Percentiles rank a stretch among this genome's conserved stretches.
Conservation (phyloP, 371 early-diverging fungal genomes). For the Synchytrium microbalum region DNA sequence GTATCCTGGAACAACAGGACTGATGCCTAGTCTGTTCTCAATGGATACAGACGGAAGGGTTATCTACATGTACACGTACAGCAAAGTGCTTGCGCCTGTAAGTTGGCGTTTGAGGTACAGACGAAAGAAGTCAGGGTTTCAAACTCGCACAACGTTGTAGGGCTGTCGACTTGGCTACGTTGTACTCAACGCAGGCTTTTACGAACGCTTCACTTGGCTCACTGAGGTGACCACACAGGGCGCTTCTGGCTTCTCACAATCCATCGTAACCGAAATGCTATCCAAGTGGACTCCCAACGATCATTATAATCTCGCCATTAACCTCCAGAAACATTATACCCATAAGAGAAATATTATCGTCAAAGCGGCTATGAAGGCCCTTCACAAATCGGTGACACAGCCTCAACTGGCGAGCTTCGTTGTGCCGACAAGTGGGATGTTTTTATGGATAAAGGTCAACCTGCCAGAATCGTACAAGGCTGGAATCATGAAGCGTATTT, state of each 20-base stretch:
- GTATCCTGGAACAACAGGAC: slow-evolving; percentile 7
- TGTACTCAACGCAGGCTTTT: not conserved
- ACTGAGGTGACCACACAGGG: slow-evolving; percentile 5
- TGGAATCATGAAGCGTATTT: not conserved
- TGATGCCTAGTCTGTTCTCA: slow-evolving; percentile 8
- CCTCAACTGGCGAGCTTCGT: slow-evolving; percentile 6
- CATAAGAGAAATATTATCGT: slow-evolving; percentile 10
- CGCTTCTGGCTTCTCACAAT: slow-evolving; percentile 12
- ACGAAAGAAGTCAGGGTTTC: too few relatives aligned
- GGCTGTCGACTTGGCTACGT: slow-evolving; percentile 11
- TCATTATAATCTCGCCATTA: not conserved
- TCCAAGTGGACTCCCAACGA: slow-evolving; percentile 5
- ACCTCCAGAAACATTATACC: slow-evolving; percentile 12
- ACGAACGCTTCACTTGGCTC: not conserved
- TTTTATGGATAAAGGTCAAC: slow-evolving; percentile 13
- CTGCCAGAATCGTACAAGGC: not conserved
- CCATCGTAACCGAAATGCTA: slow-evolving; percentile 8
- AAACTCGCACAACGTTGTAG: too few relatives aligned
- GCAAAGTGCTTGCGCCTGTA: not conserved
- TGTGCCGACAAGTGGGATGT: slow-evolving; percentile 13
- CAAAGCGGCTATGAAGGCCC: not conserved
- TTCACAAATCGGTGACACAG: not conserved
- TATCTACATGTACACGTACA: slow-evolving; percentile 11
- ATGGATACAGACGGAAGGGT: slow-evolving; percentile 15
- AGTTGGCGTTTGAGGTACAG: too few relatives aligned